Evolutionary conservation across 2,329 filamentous ascomycete species (phyloP).

Genomic region (Sphaerostilbella broomeana): DNA sequence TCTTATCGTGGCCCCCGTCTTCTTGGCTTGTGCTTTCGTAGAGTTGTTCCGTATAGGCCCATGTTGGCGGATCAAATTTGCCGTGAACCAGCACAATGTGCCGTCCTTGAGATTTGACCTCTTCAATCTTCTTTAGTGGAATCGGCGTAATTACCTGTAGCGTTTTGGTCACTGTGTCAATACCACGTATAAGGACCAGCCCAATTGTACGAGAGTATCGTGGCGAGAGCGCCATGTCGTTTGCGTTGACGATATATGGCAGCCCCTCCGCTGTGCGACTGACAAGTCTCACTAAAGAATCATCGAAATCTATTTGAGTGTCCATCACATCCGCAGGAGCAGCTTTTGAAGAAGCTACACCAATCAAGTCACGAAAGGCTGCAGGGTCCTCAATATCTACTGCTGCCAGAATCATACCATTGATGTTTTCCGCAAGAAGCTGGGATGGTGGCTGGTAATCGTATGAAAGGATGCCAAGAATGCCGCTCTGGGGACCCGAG

Average conservation of each 20-base stretch:
- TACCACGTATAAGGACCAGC: slow-evolving; percentile 61
- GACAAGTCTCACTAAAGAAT: slow-evolving; percentile 6
- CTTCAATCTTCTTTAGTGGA: slow-evolving; percentile 31
- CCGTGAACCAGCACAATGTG: slow-evolving; percentile 60
- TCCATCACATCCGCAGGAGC: slow-evolving; percentile 17
- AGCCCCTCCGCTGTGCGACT: slow-evolving; percentile 42
- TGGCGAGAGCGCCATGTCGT: slow-evolving; percentile 53
- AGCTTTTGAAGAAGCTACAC: neutral
- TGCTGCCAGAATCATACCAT: slow-evolving; percentile 63
- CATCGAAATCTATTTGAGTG: slow-evolving; percentile 9
- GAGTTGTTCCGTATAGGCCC: slow-evolving; percentile 62
- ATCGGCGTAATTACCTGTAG: slow-evolving; percentile 64
- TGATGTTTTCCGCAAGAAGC: slow-evolving; percentile 57
- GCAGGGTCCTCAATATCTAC: slow-evolving; percentile 51
- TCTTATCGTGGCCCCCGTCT: slow-evolving; percentile 22
- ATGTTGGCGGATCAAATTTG: slow-evolving; percentile 60
- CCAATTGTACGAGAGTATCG: slow-evolving; percentile 53
- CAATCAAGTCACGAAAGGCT: slow-evolving; percentile 38
- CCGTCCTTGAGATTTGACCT: slow-evolving; percentile 35
- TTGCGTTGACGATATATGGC: slow-evolving; percentile 54
- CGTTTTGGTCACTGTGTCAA: slow-evolving; percentile 47
- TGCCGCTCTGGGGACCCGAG: slow-evolving; percentile 39
- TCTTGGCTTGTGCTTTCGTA: slow-evolving; percentile 32
- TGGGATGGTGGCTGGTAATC: slow-evolving; percentile 55
- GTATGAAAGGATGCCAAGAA: slow-evolving; percentile 62